Base-by-base conservation (phyloP, 2,329 filamentous ascomycete genomes). In the Aspergillus tubingensis region DNA sequence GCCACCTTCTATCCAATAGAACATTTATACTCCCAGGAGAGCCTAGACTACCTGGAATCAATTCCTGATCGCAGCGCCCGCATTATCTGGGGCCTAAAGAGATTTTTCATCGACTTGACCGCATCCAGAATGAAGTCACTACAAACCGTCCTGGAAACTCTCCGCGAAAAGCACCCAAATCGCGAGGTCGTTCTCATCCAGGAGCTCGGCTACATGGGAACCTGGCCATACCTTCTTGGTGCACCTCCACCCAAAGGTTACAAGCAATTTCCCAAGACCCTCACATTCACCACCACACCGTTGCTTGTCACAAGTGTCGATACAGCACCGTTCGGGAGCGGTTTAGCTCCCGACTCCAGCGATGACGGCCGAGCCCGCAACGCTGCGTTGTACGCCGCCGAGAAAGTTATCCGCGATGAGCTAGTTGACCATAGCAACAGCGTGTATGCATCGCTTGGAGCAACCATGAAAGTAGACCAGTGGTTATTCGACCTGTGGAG, bases 191-290 rank as follows among this genome's bases (percentile, higher is more conserved):
- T 54, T 7, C 48, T 59, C 30, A n/a, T 59, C 13, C 49, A 53
- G 23, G 57, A 59, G 41, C 32, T 19, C 30, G 11, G n/a, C 11
- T 30, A 49, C 8, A 44, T 53, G 27, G 50, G 50, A 2, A 43
- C 38, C 3, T 48, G 50, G 27, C 57, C 57, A 11, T 59, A 43
- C 43, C n/a, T 49, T 4, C 41, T 59, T 1, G 57, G 57, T 1
- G 57, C 57, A 13, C 50, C 50, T 8, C 36, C 50, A 27, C 57
- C 57, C 5, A 54, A 54, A 21, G 57, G 57, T 4, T 59, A 54
- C 7, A 27, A 30, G 5, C 41, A n/a, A 13, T 54, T 59, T 19
- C 57, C 57, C 1, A 41, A 19, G 10, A 41, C 52, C 1, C 15
- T 59, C 5, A 54, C 39, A 4, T 54, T 54, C 30, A 17, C 49